Evolutionary conservation across 768 basidiomycete species (phyloP).

Genomic region (Xerocomellus amylosporus): DNA sequence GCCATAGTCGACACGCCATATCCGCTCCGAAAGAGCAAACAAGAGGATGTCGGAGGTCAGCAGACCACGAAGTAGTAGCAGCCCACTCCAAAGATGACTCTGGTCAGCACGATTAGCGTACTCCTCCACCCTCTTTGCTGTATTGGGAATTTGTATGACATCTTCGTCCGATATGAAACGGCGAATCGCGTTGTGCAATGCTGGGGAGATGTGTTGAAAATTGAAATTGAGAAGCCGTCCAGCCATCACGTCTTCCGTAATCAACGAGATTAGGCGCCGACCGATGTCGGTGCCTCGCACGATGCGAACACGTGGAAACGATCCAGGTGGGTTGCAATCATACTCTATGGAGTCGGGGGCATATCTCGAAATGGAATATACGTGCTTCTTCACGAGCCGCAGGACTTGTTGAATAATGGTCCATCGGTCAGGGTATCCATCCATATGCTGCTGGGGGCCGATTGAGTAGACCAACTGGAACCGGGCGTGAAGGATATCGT

Average conservation of each 20-base stretch:
- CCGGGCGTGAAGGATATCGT: conserved; percentile 25
- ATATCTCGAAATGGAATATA: background rate
- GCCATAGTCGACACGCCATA: conserved; percentile 36
- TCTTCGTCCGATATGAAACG: conserved; percentile 14
- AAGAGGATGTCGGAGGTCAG: conserved; percentile 24
- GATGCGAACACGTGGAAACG: conserved; percentile 11
- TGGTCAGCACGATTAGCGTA: background rate
- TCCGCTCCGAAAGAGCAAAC: conserved; percentile 25
- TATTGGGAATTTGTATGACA: background rate
- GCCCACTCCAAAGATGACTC: background rate
- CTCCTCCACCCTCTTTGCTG: conserved; percentile 3
- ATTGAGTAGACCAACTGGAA: conserved; percentile 20
- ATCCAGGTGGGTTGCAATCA: background rate
- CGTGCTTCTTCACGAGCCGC: conserved; percentile 8
- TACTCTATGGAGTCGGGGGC: conserved; percentile 1
- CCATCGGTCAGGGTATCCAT: conserved; percentile 32
- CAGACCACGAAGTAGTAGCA: conserved; percentile 29
- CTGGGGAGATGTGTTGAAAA: conserved; percentile 1
- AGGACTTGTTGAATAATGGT: conserved; percentile 26
- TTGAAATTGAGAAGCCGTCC: conserved; percentile 8
- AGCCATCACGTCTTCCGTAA: conserved; percentile 6
- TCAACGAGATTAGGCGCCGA: background rate
- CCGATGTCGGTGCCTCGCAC: background rate
- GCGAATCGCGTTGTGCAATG: background rate
- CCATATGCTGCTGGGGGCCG: conserved; percentile 19